A percentile compares a stretch with the other conserved stretches of the same genome.
These are phyloP conservation scores for Eimeria tenella DNA, from an alignment of 169 alveolate genomes.

Conservation along the genomic window DNA sequence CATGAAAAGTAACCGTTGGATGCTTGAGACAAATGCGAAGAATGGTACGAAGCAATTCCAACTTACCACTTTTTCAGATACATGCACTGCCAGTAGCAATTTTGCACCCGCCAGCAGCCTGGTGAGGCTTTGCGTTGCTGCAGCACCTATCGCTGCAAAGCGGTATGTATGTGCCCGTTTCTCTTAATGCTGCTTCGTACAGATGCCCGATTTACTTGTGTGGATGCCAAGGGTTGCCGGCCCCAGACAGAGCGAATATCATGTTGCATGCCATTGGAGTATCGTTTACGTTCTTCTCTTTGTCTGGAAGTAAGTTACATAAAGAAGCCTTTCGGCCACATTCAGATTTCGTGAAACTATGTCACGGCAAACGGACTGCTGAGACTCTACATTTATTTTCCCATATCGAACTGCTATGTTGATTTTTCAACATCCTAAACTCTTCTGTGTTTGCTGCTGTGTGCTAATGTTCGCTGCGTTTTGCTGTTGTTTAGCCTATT, in stretches of 20 bases:
- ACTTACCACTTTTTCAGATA: too few species aligned
- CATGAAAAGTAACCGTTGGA: conserved; percentile 27
- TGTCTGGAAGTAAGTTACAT: conserved; percentile 6
- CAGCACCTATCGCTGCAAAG: not conserved
- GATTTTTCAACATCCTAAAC: not conserved
- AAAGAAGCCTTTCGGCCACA: too few species aligned
- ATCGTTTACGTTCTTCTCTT: not conserved
- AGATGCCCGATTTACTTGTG: conserved; percentile 47
- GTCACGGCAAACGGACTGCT: too few species aligned
- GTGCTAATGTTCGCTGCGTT: not conserved
- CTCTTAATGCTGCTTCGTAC: not conserved
- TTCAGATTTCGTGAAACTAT: too few species aligned
- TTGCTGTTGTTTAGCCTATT: conserved; percentile 1
- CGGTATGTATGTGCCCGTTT: not conserved
- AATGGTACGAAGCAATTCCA: not conserved
- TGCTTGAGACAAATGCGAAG: conserved; percentile 19
- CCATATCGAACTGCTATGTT: too few species aligned
- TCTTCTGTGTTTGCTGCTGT: conserved; percentile 5
- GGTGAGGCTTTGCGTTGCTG: not conserved
- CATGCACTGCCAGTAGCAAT: too few species aligned
- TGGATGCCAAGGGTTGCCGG: conserved; percentile 16
- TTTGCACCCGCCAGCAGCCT: too few species aligned
- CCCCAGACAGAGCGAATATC: not conserved
- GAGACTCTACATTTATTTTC: too few species aligned
- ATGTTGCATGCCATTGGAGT: conserved; percentile 23